Conservation (phyloP, 345 rosid species). For the Erucastrum elatum region DNA sequence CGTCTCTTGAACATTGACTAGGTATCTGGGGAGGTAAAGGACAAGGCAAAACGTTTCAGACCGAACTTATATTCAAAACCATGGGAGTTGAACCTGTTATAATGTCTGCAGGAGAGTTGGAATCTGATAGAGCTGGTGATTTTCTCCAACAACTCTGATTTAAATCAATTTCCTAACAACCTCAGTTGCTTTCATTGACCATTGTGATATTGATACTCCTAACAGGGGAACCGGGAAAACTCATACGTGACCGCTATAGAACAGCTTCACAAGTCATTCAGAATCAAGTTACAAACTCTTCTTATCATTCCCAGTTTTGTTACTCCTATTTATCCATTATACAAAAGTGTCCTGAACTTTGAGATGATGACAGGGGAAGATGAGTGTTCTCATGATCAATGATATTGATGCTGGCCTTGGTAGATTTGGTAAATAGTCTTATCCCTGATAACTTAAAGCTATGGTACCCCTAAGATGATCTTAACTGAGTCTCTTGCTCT, state of each 20-base stretch:
- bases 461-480: background rate
- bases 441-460: background rate
- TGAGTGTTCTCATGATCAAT: constrained; percentile 95
- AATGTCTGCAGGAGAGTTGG: constrained; percentile 95
- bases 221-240: constrained; percentile 87
- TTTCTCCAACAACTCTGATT: background rate
- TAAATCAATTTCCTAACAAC: background rate
- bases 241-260: constrained; percentile 93
- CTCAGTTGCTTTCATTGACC: constrained; percentile 4
- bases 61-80: constrained; percentile 86
- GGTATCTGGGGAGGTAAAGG: constrained; percentile 99
- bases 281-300: constrained; percentile 84
- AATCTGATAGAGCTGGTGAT: constrained; percentile 92
- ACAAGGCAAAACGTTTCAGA: constrained; percentile 95
- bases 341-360: constrained; percentile 17
- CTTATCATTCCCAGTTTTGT: constrained; percentile 43
- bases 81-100: constrained; percentile 93
- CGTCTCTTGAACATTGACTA: constrained; percentile 28
- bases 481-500: constrained; percentile 12
- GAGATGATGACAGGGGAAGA: constrained; percentile 69
- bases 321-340: constrained; percentile 35
- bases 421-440: constrained; percentile 70
- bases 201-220: background rate
- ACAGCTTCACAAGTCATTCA: constrained; percentile 98
- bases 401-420: constrained; percentile 98